These are phyloP conservation scores for Allantophomopsis cytisporea DNA, from an alignment of 2,329 filamentous ascomycete species.

Conservation along the genomic window DNA sequence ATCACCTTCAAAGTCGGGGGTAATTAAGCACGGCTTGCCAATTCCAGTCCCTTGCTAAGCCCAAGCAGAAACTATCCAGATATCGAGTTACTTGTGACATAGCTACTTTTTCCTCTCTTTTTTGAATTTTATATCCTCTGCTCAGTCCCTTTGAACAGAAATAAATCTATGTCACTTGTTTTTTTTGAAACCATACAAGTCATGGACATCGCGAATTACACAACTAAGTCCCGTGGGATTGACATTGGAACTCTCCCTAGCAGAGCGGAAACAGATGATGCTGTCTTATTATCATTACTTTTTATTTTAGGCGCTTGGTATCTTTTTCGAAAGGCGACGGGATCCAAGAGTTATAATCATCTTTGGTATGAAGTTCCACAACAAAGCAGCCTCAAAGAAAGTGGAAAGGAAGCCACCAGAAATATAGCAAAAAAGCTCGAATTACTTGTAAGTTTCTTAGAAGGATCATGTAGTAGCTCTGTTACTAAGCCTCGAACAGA, in stretches of 20 bases:
- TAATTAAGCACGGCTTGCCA: too few relatives aligned
- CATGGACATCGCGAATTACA: too few relatives aligned
- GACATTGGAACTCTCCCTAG: background rate
- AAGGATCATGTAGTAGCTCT: background rate
- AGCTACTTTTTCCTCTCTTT: too few relatives aligned
- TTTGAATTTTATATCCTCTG: too few relatives aligned
- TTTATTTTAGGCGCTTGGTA: conserved; percentile 16
- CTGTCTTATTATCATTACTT: conserved; percentile 14
- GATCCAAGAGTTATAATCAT: conserved; percentile 33
- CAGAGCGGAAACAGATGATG: conserved; percentile 4
- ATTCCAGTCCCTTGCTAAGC: too few relatives aligned
- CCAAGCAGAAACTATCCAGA: too few relatives aligned
- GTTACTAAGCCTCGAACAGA: background rate
- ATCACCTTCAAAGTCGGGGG: too few relatives aligned
- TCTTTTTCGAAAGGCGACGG: conserved; percentile 26
- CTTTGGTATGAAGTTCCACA: conserved; percentile 35
- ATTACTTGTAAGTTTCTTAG: conserved; percentile 4
- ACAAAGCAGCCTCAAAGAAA: conserved; percentile 1
- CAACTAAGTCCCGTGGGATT: too few relatives aligned
- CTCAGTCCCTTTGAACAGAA: too few relatives aligned
- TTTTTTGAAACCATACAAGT: too few relatives aligned
- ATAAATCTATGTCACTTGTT: too few relatives aligned
- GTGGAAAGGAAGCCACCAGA: conserved; percentile 22
- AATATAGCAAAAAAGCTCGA: conserved; percentile 25
- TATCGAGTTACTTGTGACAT: too few relatives aligned